These are phyloP conservation scores for Craterostigma plantagineum DNA, from an alignment of 257 asterid genomes.

Conservation along the genomic window DNA sequence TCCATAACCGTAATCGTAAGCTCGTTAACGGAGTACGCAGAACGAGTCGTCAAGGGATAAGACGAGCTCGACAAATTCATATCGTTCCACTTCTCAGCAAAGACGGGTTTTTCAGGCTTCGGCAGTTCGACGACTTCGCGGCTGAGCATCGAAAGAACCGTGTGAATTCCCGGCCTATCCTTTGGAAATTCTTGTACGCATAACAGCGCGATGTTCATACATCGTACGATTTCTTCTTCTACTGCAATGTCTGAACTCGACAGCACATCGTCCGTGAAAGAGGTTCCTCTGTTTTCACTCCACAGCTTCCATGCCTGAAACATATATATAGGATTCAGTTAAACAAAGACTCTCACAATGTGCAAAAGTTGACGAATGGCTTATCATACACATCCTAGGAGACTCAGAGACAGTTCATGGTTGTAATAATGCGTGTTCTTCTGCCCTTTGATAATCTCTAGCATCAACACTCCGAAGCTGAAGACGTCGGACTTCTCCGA, in stretches of 20 bases:
- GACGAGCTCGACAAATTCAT: slow-evolving; percentile 8
- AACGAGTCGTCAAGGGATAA: slow-evolving; percentile 5
- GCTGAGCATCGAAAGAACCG: slow-evolving; percentile 27
- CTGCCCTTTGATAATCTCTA: slow-evolving; percentile 40
- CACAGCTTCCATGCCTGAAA: slow-evolving; percentile 58
- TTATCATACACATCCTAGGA: slow-evolving; percentile 30
- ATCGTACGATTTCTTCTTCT: slow-evolving; percentile 19
- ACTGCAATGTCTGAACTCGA: slow-evolving; percentile 5
- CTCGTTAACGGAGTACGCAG: slow-evolving; percentile 18
- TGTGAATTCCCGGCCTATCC: slow-evolving; percentile 32
- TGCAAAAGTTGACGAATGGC: slow-evolving; percentile 4
- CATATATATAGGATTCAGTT: background rate
- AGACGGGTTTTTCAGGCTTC: slow-evolving; percentile 23
- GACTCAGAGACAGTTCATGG: slow-evolving; percentile 29
- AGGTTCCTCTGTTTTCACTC: slow-evolving; percentile 23
- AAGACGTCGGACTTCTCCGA: slow-evolving; percentile 31
- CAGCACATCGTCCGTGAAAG: slow-evolving; percentile 23
- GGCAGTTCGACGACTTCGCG: slow-evolving; percentile 25
- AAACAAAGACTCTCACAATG: background rate
- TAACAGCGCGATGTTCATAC: slow-evolving; percentile 37
- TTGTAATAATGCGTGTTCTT: slow-evolving; percentile 37
- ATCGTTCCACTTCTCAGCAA: slow-evolving; percentile 32
- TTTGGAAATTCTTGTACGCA: slow-evolving; percentile 36
- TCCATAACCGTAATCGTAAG: slow-evolving; percentile 19
- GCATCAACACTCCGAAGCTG: slow-evolving; percentile 33